phyloP scores from a whole-genome alignment of 169 alveolate species.

The Pseudocohnilembus persalinus region DNA sequence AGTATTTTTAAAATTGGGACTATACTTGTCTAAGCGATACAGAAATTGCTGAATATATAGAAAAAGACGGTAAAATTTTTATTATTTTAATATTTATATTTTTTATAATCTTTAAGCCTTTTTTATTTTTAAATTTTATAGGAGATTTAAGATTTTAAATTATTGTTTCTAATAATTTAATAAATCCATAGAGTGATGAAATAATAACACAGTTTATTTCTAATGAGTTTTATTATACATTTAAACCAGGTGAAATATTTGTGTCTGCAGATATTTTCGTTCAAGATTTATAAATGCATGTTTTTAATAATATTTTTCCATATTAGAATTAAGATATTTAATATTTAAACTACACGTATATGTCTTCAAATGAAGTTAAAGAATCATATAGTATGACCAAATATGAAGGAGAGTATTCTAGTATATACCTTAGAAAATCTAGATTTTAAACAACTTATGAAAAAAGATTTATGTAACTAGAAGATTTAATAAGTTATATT shows the following conservation, averaged over 20 bases:
- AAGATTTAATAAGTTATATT: not conserved
- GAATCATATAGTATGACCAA: not conserved
- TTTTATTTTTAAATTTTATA: no score
- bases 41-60: not conserved
- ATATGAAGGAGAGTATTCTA: not conserved
- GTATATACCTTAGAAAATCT: not conserved
- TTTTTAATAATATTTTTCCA: not conserved
- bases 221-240: not conserved
- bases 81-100: no score
- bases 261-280: not conserved
- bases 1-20: not conserved
- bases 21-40: not conserved
- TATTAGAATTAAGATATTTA: no score
- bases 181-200: not conserved
- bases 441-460: no score
- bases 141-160: not conserved
- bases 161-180: not conserved
- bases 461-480: not conserved
- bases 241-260: not conserved
- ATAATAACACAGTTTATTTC: no score
- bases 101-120: not conserved
- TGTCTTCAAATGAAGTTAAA: not conserved
- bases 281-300: not conserved
- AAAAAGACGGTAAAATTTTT: not conserved
- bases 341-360: not conserved